Conservation (phyloP, 768 basidiomycete species). For the Suillus decipiens region DNA sequence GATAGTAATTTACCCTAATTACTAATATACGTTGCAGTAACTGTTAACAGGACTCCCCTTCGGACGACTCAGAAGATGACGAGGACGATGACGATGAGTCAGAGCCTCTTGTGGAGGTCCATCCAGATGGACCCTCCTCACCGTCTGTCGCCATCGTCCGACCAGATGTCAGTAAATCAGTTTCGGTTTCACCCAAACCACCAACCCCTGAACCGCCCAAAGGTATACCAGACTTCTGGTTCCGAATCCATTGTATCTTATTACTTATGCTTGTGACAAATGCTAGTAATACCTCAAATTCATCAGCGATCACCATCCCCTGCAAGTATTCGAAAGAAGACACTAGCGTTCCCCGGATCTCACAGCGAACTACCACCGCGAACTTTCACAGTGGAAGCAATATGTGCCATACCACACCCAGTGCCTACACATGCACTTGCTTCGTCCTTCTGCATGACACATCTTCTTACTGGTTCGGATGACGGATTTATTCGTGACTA, state of each 20-base stretch:
- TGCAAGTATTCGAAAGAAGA: slow-evolving; percentile 52
- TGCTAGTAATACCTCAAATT: slow-evolving; percentile 24
- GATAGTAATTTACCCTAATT: slow-evolving; percentile 25
- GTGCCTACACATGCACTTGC: slow-evolving; percentile 88
- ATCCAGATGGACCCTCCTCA: slow-evolving; percentile 32
- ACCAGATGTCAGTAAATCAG: slow-evolving; percentile 20
- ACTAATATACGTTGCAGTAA: neutral
- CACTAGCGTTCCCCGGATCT: slow-evolving; percentile 37
- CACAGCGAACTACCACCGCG: slow-evolving; percentile 42
- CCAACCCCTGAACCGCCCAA: slow-evolving; percentile 35
- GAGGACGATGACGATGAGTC: slow-evolving; percentile 59
- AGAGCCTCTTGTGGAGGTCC: slow-evolving; percentile 38
- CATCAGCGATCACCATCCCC: slow-evolving; percentile 52
- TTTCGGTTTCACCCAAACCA: slow-evolving; percentile 23
- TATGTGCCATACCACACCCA: slow-evolving; percentile 89
- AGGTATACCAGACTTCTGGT: slow-evolving; percentile 26
- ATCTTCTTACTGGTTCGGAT: slow-evolving; percentile 87
- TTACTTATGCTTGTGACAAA: slow-evolving; percentile 23
- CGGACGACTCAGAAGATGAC: slow-evolving; percentile 62
- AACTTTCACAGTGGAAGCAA: slow-evolving; percentile 84
- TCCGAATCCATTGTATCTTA: neutral
- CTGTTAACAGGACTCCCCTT: slow-evolving; percentile 50
- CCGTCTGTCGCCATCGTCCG: slow-evolving; percentile 28
- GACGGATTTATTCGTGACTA: slow-evolving; percentile 94
- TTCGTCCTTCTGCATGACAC: slow-evolving; percentile 82